Conservation (phyloP, 768 basidiomycete genomes). For the Tremella yokohamensis region DNA sequence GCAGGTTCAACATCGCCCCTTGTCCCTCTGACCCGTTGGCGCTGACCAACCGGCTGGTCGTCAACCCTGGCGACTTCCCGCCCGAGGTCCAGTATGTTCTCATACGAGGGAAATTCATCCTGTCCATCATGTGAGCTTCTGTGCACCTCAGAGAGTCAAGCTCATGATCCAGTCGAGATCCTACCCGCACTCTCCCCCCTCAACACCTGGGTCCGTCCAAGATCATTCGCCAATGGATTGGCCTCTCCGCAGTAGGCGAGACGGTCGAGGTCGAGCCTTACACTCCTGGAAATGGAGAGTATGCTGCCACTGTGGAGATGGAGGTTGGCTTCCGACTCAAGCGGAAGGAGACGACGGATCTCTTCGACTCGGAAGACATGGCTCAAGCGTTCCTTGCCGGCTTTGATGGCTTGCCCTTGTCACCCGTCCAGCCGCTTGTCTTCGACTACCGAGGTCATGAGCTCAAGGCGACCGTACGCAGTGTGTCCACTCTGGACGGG, state of each 20-base stretch:
- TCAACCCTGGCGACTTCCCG: conserved; percentile 71
- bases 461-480: conserved; percentile 70
- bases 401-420: conserved; percentile 69
- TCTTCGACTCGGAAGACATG: conserved; percentile 87
- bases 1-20: conserved; percentile 55
- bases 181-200: conserved; percentile 65
- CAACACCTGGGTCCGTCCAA: conserved; percentile 73
- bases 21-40: conserved; percentile 69
- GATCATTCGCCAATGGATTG: conserved; percentile 83
- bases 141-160: neutral
- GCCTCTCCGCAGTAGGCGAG: conserved; percentile 74
- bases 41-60: conserved; percentile 74
- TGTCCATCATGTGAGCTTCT: conserved; percentile 66
- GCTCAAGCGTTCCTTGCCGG: conserved; percentile 67
- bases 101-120: conserved; percentile 66
- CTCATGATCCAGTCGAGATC: conserved; percentile 64
- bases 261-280: conserved; percentile 67
- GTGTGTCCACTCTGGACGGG: conserved; percentile 58
- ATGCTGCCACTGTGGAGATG: conserved; percentile 67
- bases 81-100: conserved; percentile 66
- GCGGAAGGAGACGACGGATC: conserved; percentile 55
- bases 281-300: conserved; percentile 51
- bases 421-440: conserved; percentile 65
- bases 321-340: conserved; percentile 57
- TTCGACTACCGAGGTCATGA: conserved; percentile 87